Evolutionary conservation across 306 rosid species (phyloP).

Genomic region (Delonix regia): DNA sequence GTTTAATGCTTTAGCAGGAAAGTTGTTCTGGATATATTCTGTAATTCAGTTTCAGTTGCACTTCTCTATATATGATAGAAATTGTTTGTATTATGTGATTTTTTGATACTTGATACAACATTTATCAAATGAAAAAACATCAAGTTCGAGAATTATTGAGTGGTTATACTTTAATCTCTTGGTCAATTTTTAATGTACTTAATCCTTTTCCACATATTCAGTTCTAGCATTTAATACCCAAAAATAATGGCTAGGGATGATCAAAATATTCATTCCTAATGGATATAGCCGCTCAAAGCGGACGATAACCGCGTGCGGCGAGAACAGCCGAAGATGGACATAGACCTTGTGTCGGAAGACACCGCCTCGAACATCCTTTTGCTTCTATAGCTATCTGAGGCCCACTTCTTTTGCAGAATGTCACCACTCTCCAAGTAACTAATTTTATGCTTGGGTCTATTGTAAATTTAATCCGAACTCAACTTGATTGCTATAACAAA

Average conservation of each 20-base stretch:
- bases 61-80: slow-evolving; percentile 47
- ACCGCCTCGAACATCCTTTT: too few relatives aligned
- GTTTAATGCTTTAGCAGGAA: slow-evolving; percentile 50
- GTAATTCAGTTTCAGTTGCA: slow-evolving; percentile 26
- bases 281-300: not conserved
- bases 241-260: not conserved
- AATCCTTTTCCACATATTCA: not conserved
- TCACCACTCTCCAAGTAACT: too few relatives aligned
- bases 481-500: too few relatives aligned
- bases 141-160: not conserved
- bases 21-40: slow-evolving; percentile 30
- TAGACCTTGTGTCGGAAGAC: too few relatives aligned
- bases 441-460: too few relatives aligned
- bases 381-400: too few relatives aligned
- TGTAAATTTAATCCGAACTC: too few relatives aligned
- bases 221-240: not conserved
- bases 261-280: not conserved
- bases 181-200: not conserved
- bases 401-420: too few relatives aligned
- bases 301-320: too few relatives aligned
- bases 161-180: not conserved
- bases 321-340: too few relatives aligned
- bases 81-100: slow-evolving; percentile 63
- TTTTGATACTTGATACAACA: slow-evolving; percentile 38
- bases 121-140: slow-evolving; percentile 47